Evolutionary conservation across 495 filamentous ascomycete genomes (phyloP), one percentile per base, ranked within the genome.

Genomic region (Usnea hakonensis): DNA sequence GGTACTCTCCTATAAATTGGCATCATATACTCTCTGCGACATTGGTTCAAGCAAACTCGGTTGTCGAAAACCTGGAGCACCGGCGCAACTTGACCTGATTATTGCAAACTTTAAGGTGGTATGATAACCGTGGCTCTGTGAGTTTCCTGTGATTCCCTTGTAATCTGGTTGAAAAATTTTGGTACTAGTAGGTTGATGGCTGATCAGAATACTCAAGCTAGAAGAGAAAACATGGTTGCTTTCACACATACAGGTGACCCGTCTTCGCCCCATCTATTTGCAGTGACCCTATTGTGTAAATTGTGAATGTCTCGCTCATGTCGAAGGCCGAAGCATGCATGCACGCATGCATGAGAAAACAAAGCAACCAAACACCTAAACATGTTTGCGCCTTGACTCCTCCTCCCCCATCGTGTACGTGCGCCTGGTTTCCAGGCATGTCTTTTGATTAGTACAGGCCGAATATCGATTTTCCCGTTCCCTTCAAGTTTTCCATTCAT

Each of bases 371-470:
- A 37, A 57, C 53, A 46, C 53, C 60, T 41, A 17, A 37, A 37
- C n/a, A 46, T 35, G 33, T 62, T 36, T 36, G 43, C 60, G 53
- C 60, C 60, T 9, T 21, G 38, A 62, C 60, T 62, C 60, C 60
- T 57, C 53, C 60, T 62, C 41, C 60, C 54, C 60, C 36, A 23
- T 57, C 40, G 38, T 62, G 44, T 62, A 44, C 52, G 33, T 32
- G 35, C 40, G 40, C 54, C 54, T 62, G 60, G 53, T 62, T 62
- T 62, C 57, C 53, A 37, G 43, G 36, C 53, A 48, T 32, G 44
- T 62, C 38, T 62, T 57, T 41, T 46, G 44, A 62, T 57, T 62
- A 62, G 60, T 62, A 62, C 61, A 64, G 52, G 56, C 65, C 59
- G 59, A 33, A 37, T 43, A 53, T 56, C 55, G 44, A 63, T 63